phyloP scores from a whole-genome alignment of 306 rosid genomes.

The Cucurbita maxima region DNA sequence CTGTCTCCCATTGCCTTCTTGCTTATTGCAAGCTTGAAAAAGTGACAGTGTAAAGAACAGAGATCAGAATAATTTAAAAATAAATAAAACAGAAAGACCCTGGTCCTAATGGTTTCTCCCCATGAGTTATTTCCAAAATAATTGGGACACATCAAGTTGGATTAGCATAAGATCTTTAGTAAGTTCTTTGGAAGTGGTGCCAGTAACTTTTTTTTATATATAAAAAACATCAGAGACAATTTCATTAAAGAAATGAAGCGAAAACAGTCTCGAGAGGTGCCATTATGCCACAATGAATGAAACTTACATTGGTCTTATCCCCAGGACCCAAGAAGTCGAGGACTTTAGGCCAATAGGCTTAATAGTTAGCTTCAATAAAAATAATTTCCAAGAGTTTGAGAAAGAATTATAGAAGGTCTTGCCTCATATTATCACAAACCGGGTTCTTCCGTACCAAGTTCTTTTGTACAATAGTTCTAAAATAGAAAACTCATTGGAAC shows the following conservation, averaged over 20 bases:
- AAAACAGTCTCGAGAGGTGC: background rate
- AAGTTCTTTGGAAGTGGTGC: background rate
- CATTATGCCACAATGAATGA: background rate
- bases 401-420: background rate
- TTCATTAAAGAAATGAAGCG: background rate
- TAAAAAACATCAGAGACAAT: background rate
- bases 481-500: background rate
- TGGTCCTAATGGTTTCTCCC: too few species aligned
- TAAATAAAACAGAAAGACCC: background rate
- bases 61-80: background rate
- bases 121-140: too few species aligned
- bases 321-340: background rate
- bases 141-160: background rate
- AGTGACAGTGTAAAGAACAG: background rate
- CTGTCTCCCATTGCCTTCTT: constrained; percentile 42
- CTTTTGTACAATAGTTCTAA: background rate
- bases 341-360: background rate
- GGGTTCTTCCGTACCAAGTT: background rate
- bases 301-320: background rate
- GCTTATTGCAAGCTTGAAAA: constrained; percentile 43
- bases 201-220: background rate
- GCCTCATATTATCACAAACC: background rate
- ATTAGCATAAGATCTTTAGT: background rate
- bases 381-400: background rate
- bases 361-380: background rate